These are phyloP conservation scores for Leptodontidium sp. DNA, from an alignment of 2,329 filamentous ascomycete species.

Conservation along the genomic window DNA sequence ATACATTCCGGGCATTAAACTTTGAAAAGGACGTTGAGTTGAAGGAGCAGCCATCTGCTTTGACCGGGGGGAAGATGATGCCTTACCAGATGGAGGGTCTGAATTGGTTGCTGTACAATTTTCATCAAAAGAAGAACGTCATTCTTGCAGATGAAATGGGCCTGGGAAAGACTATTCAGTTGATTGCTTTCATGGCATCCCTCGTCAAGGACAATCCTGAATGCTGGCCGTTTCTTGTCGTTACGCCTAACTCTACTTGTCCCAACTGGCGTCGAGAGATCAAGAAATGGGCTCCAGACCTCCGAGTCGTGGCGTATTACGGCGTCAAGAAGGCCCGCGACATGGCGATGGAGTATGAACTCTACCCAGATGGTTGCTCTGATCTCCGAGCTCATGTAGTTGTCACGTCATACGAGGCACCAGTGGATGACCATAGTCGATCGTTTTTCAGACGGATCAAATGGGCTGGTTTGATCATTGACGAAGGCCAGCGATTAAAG, in stretches of 20 bases:
- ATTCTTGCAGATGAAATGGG: conserved; percentile 99
- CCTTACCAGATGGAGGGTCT: conserved; percentile 91
- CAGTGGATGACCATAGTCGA: conserved; percentile 74
- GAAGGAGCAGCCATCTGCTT: conserved; percentile 73
- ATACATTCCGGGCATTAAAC: conserved; percentile 68
- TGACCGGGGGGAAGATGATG: conserved; percentile 87
- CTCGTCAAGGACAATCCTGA: conserved; percentile 70
- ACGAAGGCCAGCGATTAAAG: conserved; percentile 95
- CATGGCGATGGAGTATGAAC: conserved; percentile 82
- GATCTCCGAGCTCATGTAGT: conserved; percentile 89
- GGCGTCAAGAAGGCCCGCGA: conserved; percentile 78
- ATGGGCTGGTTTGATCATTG: conserved; percentile 90
- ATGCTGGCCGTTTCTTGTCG: conserved; percentile 91
- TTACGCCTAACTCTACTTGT: conserved; percentile 94
- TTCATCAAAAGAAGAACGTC: conserved; percentile 81
- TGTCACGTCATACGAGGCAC: conserved; percentile 93
- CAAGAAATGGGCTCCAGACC: conserved; percentile 86
- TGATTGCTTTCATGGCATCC: conserved; percentile 81
- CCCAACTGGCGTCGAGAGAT: conserved; percentile 98
- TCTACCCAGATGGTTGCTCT: conserved; percentile 73
- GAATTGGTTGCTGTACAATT: conserved; percentile 95
- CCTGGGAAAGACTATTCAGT: conserved; percentile 94
- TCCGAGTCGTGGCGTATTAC: conserved; percentile 93
- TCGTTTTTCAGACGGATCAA: conserved; percentile 73
- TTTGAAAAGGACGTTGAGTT: conserved; percentile 75